Conservation (phyloP, 768 basidiomycete species). For the Lyophyllum decastes region DNA sequence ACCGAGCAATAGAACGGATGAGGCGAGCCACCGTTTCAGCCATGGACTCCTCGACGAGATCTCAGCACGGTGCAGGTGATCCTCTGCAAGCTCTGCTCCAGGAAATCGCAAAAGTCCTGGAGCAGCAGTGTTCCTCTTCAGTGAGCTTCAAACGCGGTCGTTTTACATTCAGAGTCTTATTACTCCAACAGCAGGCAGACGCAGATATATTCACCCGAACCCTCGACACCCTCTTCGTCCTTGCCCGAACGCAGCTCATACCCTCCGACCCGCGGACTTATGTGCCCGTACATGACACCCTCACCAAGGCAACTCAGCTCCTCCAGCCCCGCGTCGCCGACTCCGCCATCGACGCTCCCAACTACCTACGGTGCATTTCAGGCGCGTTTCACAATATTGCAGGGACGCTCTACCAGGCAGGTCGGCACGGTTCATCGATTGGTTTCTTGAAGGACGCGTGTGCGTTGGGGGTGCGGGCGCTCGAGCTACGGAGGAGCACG, state of each 20-base stretch:
- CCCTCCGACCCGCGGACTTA: constrained; percentile 47
- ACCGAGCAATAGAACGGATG: constrained; percentile 60
- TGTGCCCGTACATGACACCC: constrained; percentile 43
- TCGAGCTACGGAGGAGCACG: constrained; percentile 29
- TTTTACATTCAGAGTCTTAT: constrained; percentile 11
- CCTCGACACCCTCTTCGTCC: constrained; percentile 56
- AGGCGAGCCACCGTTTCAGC: constrained; percentile 50
- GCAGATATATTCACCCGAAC: constrained; percentile 42
- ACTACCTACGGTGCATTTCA: constrained; percentile 68
- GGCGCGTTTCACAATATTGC: constrained; percentile 73
- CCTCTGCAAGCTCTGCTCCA: constrained; percentile 33
- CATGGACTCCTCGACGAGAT: constrained; percentile 35
- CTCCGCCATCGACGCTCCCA: constrained; percentile 38
- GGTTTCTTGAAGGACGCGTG: constrained; percentile 70
- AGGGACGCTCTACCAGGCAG: constrained; percentile 68
- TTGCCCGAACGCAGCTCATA: constrained; percentile 47
- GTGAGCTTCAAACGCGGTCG: too few species aligned
- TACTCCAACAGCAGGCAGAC: constrained; percentile 20
- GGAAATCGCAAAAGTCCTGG: constrained; percentile 30
- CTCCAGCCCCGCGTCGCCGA: constrained; percentile 25
- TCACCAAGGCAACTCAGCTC: constrained; percentile 42
- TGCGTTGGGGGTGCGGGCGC: constrained; percentile 47
- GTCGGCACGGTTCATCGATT: constrained; percentile 60
- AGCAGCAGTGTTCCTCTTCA: constrained; percentile 26
- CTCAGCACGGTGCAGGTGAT: constrained; percentile 10